Evolutionary conservation across 148 eudicot genomes (phyloP).

Genomic region (Polygonum maritimum): DNA sequence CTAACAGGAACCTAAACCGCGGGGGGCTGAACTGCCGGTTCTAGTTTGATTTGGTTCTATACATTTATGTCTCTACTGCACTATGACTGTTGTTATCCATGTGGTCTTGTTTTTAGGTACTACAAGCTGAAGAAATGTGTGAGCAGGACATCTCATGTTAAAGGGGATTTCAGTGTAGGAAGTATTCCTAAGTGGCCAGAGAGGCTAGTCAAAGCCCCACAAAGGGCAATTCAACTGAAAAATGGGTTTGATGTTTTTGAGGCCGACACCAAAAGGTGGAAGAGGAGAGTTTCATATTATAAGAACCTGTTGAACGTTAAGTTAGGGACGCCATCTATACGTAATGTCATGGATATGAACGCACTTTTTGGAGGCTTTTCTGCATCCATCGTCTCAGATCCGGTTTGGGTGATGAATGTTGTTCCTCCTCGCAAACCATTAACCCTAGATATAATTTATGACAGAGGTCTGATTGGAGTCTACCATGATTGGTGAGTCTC

Average conservation of each 20-base stretch:
- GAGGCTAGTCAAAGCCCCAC: conserved; percentile 68
- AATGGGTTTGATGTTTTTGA: conserved; percentile 79
- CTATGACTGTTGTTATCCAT: background rate
- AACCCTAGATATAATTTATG: conserved; percentile 76
- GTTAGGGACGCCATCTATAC: conserved; percentile 63
- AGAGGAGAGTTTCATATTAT: conserved; percentile 67
- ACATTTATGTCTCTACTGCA: background rate
- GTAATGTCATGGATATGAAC: conserved; percentile 99
- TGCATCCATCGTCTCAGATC: conserved; percentile 60
- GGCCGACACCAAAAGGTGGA: conserved; percentile 78
- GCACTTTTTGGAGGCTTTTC: conserved; percentile 97
- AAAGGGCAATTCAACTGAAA: conserved; percentile 57
- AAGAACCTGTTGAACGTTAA: conserved; percentile 24
- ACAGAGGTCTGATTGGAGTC: conserved; percentile 86
- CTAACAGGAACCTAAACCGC: too few species aligned
- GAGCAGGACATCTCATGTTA: conserved; percentile 52
- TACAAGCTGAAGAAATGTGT: conserved; percentile 76
- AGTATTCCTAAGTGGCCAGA: conserved; percentile 86
- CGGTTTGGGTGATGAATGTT: conserved; percentile 99
- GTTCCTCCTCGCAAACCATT: conserved; percentile 72
- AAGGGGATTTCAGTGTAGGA: conserved; percentile 71
- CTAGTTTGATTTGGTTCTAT: too few species aligned
- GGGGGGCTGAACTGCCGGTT: too few species aligned
- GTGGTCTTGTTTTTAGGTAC: conserved; percentile 51
- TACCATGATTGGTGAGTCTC: conserved; percentile 93